Conservation (phyloP, 495 filamentous ascomycete species). For the Penicillium angulare region DNA sequence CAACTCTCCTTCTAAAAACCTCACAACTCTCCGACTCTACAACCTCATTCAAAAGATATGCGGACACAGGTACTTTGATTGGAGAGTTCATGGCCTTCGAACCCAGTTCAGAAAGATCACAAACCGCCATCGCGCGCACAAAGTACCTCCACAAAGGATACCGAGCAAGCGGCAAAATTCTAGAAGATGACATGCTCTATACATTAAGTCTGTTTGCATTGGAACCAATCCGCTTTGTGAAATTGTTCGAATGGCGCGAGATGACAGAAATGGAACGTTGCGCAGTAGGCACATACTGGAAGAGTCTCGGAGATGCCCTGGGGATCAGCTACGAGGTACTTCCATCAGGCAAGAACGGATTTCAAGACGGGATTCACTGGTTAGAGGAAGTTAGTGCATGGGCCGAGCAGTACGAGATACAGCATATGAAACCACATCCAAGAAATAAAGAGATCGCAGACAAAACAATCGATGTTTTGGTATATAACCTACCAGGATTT, state of each 20-base stretch:
- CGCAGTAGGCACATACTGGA: conserved; percentile 63
- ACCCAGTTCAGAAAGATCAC: conserved; percentile 49
- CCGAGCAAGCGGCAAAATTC: conserved; percentile 55
- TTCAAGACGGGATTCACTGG: conserved; percentile 61
- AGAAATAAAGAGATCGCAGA: conserved; percentile 54
- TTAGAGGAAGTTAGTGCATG: conserved; percentile 56
- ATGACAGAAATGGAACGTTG: conserved; percentile 62
- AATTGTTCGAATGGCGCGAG: conserved; percentile 59
- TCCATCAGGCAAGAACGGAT: conserved; percentile 37
- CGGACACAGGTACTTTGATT: conserved; percentile 60
- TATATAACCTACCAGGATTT: conserved; percentile 51
- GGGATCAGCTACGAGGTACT: conserved; percentile 49
- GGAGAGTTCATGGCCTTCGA: conserved; percentile 50
- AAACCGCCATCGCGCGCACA: conserved; percentile 59
- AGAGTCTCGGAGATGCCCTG: conserved; percentile 59
- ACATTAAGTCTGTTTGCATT: conserved; percentile 59
- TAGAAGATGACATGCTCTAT: conserved; percentile 63
- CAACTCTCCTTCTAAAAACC: conserved; percentile 54
- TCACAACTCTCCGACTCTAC: conserved; percentile 51
- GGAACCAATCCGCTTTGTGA: conserved; percentile 55
- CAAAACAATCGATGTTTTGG: conserved; percentile 55
- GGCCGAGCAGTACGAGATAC: conserved; percentile 53
- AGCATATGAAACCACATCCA: conserved; percentile 55
- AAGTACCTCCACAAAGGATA: conserved; percentile 64
- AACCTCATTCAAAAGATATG: conserved; percentile 58